Conservation (phyloP, 176 grass and related monocot species). For the Aegilops longissima region DNA sequence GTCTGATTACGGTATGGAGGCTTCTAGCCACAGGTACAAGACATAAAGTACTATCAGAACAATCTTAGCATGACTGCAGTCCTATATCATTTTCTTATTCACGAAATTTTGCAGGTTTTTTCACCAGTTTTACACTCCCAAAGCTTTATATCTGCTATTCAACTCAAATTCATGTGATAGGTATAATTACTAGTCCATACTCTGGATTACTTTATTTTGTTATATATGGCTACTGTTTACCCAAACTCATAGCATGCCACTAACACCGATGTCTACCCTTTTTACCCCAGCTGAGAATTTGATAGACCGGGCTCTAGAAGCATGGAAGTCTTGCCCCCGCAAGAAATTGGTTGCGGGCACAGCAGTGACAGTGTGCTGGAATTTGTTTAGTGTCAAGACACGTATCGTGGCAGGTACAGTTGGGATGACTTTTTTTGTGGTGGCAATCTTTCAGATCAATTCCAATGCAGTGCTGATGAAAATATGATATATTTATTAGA, state of each 20-base stretch:
- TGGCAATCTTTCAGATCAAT: neutral
- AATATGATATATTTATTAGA: neutral
- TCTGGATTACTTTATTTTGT: neutral
- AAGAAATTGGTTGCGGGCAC: slow-evolving; percentile 81
- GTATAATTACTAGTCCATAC: slow-evolving; percentile 31
- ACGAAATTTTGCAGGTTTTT: slow-evolving; percentile 66
- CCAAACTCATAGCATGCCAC: neutral
- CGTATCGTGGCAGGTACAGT: slow-evolving; percentile 67
- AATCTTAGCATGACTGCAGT: neutral
- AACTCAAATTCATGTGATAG: slow-evolving; percentile 64
- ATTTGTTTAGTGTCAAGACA: slow-evolving; percentile 75
- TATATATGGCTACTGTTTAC: neutral
- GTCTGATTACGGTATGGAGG: slow-evolving; percentile 54
- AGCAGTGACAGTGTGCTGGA: slow-evolving; percentile 78
- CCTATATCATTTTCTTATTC: slow-evolving; percentile 17
- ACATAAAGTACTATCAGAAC: neutral
- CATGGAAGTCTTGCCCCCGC: slow-evolving; percentile 79
- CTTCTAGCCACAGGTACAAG: slow-evolving; percentile 65
- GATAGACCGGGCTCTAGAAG: slow-evolving; percentile 40
- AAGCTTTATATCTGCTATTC: slow-evolving; percentile 75
- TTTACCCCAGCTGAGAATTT: slow-evolving; percentile 50
- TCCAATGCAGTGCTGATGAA: neutral
- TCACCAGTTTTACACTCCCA: slow-evolving; percentile 81
- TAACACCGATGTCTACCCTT: neutral
- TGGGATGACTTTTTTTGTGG: neutral